Evolutionary conservation across 805 yeast genomes (phyloP).

Genomic region (Ogataea nonfermentans): DNA sequence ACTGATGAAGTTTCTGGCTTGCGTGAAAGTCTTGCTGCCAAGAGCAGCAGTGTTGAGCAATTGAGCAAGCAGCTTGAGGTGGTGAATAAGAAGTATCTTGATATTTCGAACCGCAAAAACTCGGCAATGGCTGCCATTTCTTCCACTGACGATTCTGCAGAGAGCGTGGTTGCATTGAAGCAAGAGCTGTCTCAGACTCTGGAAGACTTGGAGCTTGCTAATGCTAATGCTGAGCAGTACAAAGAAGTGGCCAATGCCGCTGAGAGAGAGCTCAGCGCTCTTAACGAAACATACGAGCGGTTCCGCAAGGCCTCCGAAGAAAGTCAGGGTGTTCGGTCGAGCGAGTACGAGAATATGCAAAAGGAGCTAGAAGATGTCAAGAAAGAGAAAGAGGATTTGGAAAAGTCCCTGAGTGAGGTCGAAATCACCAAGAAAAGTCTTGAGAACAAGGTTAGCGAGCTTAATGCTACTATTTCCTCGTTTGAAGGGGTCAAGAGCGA

Average conservation of each 20-base stretch:
- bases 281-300: conserved; percentile 54
- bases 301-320: conserved; percentile 35
- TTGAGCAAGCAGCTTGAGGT: conserved; percentile 39
- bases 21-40: conserved; percentile 42
- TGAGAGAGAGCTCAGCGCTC: conserved; percentile 58
- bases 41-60: conserved; percentile 39
- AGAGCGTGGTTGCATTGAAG: conserved; percentile 26
- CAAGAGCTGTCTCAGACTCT: conserved; percentile 40
- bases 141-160: conserved; percentile 20
- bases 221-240: conserved; percentile 58
- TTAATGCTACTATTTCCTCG: conserved; percentile 24
- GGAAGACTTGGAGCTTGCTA: conserved; percentile 55
- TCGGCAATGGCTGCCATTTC: conserved; percentile 29
- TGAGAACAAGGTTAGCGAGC: conserved; percentile 23
- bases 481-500: conserved; percentile 28
- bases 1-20: conserved; percentile 42
- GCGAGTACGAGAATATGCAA: conserved; percentile 19
- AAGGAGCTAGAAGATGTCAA: conserved; percentile 9
- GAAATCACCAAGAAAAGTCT: conserved; percentile 10
- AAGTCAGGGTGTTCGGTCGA: conserved; percentile 9
- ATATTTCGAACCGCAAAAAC: conserved; percentile 29
- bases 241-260: conserved; percentile 62
- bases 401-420: conserved; percentile 13
- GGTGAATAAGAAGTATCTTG: conserved; percentile 33
- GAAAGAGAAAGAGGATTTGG: conserved; percentile 18